Base-by-base conservation (phyloP, 2,329 filamentous ascomycete genomes). In the Dendrostoma leiphaemia region DNA sequence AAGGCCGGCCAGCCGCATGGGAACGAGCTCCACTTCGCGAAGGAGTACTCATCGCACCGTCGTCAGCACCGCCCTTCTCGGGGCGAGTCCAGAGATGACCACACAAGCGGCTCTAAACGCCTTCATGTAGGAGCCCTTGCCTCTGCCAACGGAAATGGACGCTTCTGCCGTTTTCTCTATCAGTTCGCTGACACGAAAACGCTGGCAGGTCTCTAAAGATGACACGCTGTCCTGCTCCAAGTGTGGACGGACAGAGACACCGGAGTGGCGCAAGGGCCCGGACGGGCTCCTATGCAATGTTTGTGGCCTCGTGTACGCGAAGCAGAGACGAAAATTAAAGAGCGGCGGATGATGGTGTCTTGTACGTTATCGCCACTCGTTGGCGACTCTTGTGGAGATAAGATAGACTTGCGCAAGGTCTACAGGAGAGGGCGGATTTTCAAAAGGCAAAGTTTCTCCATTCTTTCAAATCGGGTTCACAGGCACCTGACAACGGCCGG, bases 201-300 rank as follows among this genome's bases (percentile, higher is more conserved):
- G 9, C 1, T 46, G 8, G 23, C 17, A 51, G 48, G 10, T 28
- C 3, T 51, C 40, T 4, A 45, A 31, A 13, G 40, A 6, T 6
- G 41, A 46, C 21, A 35, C 41, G n/a, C 47, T 37, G 2, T 40
- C 44, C 6, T 60, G 58, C 34, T 47, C 29, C 15, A 53, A 53
- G 17, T 60, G 58, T 43, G 58, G 58, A 6, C 41, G 56, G 6
- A 58, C 44, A 4, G 56, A 58, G 23, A 60, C 58, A 3, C 58
- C 58, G 12, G 52, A 60, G 43, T 60, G 58, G 58, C 56, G 58
- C 9, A 53, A 48, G 35, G 58, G 58, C 12, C 53, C 58, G 2
- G 52, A 58, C 21, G 58, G 58, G 7, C 15, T 53, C 29, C 53
- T 60, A n/a, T 60, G 58, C 6, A 60, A 60, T 15, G 48, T 54